These are phyloP conservation scores for Solanum raphanifolium DNA, from an alignment of 257 asterid species.

Conservation along the genomic window DNA sequence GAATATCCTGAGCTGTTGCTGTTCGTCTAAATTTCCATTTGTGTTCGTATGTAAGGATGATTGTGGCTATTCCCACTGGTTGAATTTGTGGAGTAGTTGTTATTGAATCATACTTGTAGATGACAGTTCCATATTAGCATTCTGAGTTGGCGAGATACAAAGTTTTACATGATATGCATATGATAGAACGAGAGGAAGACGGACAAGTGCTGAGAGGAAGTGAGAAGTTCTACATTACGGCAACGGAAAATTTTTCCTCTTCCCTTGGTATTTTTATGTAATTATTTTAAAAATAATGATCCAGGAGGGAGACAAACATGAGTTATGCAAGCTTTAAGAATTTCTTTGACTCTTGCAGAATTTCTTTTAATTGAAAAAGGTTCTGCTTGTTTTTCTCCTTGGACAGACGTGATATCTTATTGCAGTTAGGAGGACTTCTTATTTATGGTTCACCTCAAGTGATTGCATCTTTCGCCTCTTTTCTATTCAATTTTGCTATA, in stretches of 20 bases:
- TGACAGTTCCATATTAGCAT: not conserved
- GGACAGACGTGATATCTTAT: not conserved
- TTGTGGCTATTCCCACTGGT: not conserved
- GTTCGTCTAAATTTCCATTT: not conserved
- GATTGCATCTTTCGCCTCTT: not conserved
- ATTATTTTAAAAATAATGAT: not conserved
- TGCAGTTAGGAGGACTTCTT: not conserved
- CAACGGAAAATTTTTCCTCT: not conserved
- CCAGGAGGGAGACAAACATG: not conserved
- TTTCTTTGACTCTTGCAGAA: not conserved
- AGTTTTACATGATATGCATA: not conserved
- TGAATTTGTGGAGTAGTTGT: not conserved
- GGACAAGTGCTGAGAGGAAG: not conserved
- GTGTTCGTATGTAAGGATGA: not conserved
- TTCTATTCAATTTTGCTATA: not conserved
- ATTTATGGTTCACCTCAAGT: not conserved
- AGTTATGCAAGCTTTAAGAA: not conserved
- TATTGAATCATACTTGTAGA: not conserved
- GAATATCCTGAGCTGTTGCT: constrained; percentile 32
- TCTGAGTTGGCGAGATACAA: not conserved
- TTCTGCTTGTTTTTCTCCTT: not conserved
- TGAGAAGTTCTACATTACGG: not conserved
- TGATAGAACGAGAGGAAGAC: not conserved
- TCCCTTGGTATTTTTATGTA: not conserved
- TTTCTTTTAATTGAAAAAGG: not conserved